Evolutionary conservation across 2,329 filamentous ascomycete species (phyloP), one percentile per base, ranked within the genome.

Genomic region (Aspergillus floridensis): DNA sequence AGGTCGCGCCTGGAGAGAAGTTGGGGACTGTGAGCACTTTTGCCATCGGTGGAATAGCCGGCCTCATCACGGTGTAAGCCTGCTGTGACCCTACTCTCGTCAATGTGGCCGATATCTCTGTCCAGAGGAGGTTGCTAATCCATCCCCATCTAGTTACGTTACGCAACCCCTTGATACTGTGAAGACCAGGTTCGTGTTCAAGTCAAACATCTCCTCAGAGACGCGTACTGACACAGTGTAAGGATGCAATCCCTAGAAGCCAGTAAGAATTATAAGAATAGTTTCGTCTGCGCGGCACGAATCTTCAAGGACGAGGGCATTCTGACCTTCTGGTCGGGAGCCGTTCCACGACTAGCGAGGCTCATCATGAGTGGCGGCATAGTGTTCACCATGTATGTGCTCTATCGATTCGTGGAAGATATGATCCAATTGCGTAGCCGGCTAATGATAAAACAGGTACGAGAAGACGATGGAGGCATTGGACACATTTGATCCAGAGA

Each of bases 161-260:
- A 83, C 87, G 2, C 88, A 89, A 76, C 87, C 87, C 1, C 79
- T 99, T 48, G 95, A 99, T 76, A 98, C 93, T 0, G 85, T 99
- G 74, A 99, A 99, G 85, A 99, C 95, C 52, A 80, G 84, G 80
- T 82, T 67, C 58, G 55, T 52, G 16, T 48, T 48, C 5, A 41
- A 35, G 8, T 38, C 10, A 54, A 24, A 16, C 31, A 49, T 7
- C 19, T 46, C 24, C 12, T 10, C 41, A 16, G 5, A 19, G 21
- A 14, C n/a, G 29, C 38, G n/a, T 41, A 41, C 58, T 70, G 49
- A 72, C 55, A 49, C 5, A 32, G 52, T 8, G 29, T 53, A 60
- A 83, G 92, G 63, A 99, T 99, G 95, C 95, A 99, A 84, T 96
- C 92, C 66, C 88, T 97, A 62, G 92, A 97, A 75, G 91, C 93